phyloP scores from a whole-genome alignment of 352 stramenopile genomes.

The Thalassiosira sp. region DNA sequence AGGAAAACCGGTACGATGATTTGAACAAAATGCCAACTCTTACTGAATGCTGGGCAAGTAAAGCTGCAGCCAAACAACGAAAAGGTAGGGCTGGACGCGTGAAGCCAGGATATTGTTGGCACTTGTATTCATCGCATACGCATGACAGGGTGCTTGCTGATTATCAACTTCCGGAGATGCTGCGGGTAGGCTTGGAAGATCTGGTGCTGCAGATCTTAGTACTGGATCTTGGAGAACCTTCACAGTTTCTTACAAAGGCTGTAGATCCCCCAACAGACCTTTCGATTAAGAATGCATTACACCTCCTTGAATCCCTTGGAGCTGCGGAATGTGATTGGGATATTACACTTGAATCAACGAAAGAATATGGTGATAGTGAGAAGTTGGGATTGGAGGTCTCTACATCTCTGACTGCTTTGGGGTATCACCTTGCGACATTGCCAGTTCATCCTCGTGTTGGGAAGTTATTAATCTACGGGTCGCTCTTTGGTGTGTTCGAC shows the following conservation, averaged over 20 bases:
- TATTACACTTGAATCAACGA: conserved; percentile 1
- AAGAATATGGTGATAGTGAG: conserved; percentile 6
- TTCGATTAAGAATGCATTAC: conserved; percentile 89
- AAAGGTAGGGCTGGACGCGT: conserved; percentile 88
- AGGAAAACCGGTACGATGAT: conserved; percentile 81
- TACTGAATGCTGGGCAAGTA: conserved; percentile 78
- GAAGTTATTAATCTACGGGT: conserved; percentile 95
- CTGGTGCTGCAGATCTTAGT: conserved; percentile 95
- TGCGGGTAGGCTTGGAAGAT: conserved; percentile 92
- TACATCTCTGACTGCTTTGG: conserved; percentile 88
- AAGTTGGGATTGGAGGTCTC: conserved; percentile 10
- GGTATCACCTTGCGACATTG: conserved; percentile 88
- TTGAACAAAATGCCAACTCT: conserved; percentile 81
- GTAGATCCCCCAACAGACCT: conserved; percentile 89
- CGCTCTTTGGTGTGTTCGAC: conserved; percentile 90
- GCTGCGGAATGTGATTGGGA: conserved; percentile 84
- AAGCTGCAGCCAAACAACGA: conserved; percentile 64
- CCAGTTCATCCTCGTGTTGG: conserved; percentile 94
- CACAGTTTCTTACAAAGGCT: conserved; percentile 88
- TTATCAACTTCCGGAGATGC: conserved; percentile 92
- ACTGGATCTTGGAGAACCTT: conserved; percentile 85
- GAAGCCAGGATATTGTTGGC: conserved; percentile 89
- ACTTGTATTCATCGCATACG: conserved; percentile 87
- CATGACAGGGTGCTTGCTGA: conserved; percentile 85
- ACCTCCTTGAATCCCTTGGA: conserved; percentile 90